Base-by-base conservation (phyloP, 192 early-diverging fungal genomes). In the Coemansia sp. region DNA sequence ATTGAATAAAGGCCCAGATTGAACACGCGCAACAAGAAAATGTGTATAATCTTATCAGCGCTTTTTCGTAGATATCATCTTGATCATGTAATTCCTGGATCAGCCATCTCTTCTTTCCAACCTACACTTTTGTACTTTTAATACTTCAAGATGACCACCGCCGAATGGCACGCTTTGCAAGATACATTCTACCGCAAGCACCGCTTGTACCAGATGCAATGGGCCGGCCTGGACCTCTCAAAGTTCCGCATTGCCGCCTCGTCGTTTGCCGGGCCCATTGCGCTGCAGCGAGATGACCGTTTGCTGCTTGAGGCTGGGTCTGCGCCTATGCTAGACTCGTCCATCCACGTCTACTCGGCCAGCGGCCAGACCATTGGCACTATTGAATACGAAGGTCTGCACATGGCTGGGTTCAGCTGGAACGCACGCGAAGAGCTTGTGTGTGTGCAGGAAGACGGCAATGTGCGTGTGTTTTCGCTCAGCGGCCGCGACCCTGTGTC, bases 371-470 rank as follows among this genome's bases (percentile, higher is more conserved):
- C 91, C 1, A 85, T 99, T 42, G 87, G 92, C 51, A 85, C 91
- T 51, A 90, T 98, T 56, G 89, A 93, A 87, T 96, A 93, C 88
- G 94, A 94, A 5, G 92, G 89, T 62, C 88, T 89, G 54, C 85
- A 85, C 6, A 90, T 99, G 58, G 86, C 98, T n/a, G 86, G 83
- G 1, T 87, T 99, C 83, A 89, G 90, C 61, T 99, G 98, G 98
- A 93, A 90, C 31, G 85, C 84, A 26, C 84, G 82, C 10, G 96
- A 98, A 58, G 82, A 92, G 31, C 82, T 99, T 18, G 82, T 96
- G 11, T 93, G 91, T 37, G 93, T 96, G 8, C 76, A 92, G 63
- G 91, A 94, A 58, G 88, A 92, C 68, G 96, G 93, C 38, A 84
- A 66, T 18, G 89, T 98, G 24, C 71, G 89, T 1, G 69, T 96